Conservation (phyloP, 805 yeast species). For the Metschnikowia vanudenii region DNA sequence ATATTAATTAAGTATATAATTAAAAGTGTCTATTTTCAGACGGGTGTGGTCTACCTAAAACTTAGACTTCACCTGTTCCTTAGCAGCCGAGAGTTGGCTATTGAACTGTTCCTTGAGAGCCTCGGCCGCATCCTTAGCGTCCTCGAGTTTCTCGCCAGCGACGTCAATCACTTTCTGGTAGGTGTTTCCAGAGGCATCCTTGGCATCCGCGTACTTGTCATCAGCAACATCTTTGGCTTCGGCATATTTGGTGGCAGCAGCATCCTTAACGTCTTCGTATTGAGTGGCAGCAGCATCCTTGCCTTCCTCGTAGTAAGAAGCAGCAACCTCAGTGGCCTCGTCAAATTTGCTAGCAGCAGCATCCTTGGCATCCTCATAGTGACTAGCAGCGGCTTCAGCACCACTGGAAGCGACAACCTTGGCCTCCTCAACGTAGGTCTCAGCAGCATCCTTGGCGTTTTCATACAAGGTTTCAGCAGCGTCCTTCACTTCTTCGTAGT, state of each 20-base stretch:
- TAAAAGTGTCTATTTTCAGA: not conserved
- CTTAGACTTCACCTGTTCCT: conserved; percentile 18
- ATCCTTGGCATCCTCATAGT: conserved; percentile 4
- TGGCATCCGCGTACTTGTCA: conserved; percentile 10
- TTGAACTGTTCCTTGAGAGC: conserved; percentile 12
- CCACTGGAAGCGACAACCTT: conserved; percentile 19
- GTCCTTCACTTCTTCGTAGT: conserved; percentile 8
- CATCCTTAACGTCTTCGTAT: not conserved
- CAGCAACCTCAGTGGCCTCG: conserved; percentile 7
- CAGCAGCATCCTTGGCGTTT: conserved; percentile 7
- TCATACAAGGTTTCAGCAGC: conserved; percentile 9
- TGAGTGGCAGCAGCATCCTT: conserved; percentile 9
- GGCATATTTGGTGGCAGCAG: not conserved
- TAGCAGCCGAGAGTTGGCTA: conserved; percentile 9
- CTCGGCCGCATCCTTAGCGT: conserved; percentile 10
- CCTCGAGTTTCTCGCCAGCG: conserved; percentile 3
- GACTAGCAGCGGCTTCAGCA: conserved; percentile 6
- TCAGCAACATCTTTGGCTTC: conserved; percentile 6
- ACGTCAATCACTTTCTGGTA: conserved; percentile 10
- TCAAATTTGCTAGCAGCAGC: conserved; percentile 9
- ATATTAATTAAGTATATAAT: conserved; percentile 3
- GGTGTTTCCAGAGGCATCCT: conserved; percentile 9
- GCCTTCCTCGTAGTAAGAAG: conserved; percentile 3
- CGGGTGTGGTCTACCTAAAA: conserved; percentile 8
- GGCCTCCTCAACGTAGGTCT: conserved; percentile 7